These are phyloP conservation scores for Stylonectria norvegica DNA, from an alignment of 2,329 filamentous ascomycete species.

Conservation along the genomic window DNA sequence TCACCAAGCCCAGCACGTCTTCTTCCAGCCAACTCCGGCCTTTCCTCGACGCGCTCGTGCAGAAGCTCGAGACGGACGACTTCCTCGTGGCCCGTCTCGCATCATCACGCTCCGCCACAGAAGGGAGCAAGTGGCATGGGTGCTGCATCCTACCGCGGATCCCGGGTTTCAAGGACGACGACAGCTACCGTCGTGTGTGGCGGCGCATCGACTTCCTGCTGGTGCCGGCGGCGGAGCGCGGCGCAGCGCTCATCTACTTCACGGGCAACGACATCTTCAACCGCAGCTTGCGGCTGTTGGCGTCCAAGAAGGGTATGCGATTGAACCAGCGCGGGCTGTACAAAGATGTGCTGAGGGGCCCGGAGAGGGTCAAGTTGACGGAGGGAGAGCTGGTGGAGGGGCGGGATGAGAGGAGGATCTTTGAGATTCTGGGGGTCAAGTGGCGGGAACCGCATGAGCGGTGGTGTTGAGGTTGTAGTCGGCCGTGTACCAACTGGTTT, in stretches of 20 bases:
- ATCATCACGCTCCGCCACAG: slow-evolving; percentile 40
- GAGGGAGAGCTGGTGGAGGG: slow-evolving; percentile 72
- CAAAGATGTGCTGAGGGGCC: slow-evolving; percentile 62
- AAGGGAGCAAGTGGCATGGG: slow-evolving; percentile 84
- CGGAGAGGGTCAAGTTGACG: slow-evolving; percentile 56
- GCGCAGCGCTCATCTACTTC: slow-evolving; percentile 89
- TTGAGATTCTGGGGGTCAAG: slow-evolving; percentile 75
- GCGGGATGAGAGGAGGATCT: slow-evolving; percentile 72
- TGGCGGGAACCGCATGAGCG: slow-evolving; percentile 77
- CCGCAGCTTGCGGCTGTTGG: slow-evolving; percentile 75
- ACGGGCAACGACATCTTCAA: slow-evolving; percentile 96
- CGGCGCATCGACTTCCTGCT: slow-evolving; percentile 80
- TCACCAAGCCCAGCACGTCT: slow-evolving; percentile 63
- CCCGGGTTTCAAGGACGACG: slow-evolving; percentile 31
- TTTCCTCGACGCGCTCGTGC: slow-evolving; percentile 62
- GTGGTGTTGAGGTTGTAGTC: slow-evolving; percentile 55
- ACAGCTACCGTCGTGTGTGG: slow-evolving; percentile 58
- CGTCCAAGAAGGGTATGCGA: slow-evolving; percentile 75
- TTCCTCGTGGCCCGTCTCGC: slow-evolving; percentile 73
- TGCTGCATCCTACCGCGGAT: slow-evolving; percentile 65
- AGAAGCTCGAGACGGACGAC: slow-evolving; percentile 51
- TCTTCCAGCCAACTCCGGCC: slow-evolving; percentile 54
- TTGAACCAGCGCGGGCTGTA: slow-evolving; percentile 83
- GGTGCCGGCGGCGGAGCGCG: slow-evolving; percentile 74
- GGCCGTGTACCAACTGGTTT: no score